phyloP scores from a whole-genome alignment of 495 filamentous ascomycete species.

The Melanomma pulvis-pyrius region DNA sequence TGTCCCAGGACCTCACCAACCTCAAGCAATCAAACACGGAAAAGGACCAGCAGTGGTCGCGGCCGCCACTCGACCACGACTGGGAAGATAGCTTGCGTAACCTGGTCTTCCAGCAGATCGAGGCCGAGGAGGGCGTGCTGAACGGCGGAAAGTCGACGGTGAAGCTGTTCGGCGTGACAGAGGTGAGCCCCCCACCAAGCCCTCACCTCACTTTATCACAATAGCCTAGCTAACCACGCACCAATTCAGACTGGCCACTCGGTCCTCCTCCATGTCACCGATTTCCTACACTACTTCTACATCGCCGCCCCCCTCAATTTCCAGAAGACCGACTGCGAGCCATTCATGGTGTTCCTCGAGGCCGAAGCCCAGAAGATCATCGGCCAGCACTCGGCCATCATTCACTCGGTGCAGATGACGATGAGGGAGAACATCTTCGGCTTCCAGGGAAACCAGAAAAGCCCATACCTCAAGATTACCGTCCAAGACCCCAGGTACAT shows the following conservation, averaged over 20 bases:
- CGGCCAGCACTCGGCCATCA: conserved; percentile 62
- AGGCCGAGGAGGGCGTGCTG: conserved; percentile 84
- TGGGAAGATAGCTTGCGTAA: conserved; percentile 73
- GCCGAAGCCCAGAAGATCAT: conserved; percentile 53
- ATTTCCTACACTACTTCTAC: conserved; percentile 96
- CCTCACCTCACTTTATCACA: background rate
- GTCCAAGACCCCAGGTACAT: conserved; percentile 86
- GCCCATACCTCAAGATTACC: conserved; percentile 88
- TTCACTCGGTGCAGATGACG: conserved; percentile 75
- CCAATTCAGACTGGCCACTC: conserved; percentile 72
- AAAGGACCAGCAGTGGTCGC: conserved; percentile 91
- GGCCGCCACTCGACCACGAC: conserved; percentile 66
- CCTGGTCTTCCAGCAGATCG: conserved; percentile 92
- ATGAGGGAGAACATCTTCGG: conserved; percentile 87
- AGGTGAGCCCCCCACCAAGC: conserved; percentile 54
- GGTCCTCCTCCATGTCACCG: conserved; percentile 90
- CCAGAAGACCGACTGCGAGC: conserved; percentile 69
- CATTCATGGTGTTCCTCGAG: conserved; percentile 78
- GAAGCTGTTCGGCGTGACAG: conserved; percentile 96
- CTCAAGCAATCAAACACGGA: conserved; percentile 84
- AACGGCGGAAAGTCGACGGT: conserved; percentile 71
- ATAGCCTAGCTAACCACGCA: conserved; percentile 13
- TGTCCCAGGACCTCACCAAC: conserved; percentile 86
- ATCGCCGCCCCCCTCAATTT: conserved; percentile 86
- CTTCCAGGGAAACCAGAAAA: conserved; percentile 89